Evolutionary conservation across 257 asterid species (phyloP), one percentile per base, ranked within the genome.

Genomic region (Plantago elongata): DNA sequence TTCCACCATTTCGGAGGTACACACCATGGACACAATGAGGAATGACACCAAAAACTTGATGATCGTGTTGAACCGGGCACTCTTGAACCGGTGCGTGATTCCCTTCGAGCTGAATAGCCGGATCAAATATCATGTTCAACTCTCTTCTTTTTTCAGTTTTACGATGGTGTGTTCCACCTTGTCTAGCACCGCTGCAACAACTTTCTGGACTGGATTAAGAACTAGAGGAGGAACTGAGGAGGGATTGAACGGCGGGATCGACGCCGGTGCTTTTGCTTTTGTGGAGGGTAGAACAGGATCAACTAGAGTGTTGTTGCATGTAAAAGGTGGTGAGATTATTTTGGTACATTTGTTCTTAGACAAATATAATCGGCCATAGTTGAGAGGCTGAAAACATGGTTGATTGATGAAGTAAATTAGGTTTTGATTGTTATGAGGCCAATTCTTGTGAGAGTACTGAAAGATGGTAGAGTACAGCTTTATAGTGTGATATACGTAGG

Each of bases 1-100:
- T 67, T 9, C 60, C 72, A 4, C 72, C 72, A 16, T 67, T 67
- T 9, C 72, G 30, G 4, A 67, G 34, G 45, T 67, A 67, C 9
- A 67, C 72, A 11, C 72, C 72, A 9, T 50, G 51, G 12, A 67
- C 50, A 30, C 58, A 38, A 0, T 50, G 27, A 0, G 72, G 66
- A 56, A 67, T 49, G n/a, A 7, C n/a, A 8, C 72, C 72, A 3
- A 27, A n/a, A 40, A 67, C 54, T 15, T 10, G 45, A 12, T 59
- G 65, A 9, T 42, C 11, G 38, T 22, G 47, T 12, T 3, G 9
- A 8, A 42, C 66, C 4, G 66, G 65, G 8, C n/a, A 42, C 44
- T 67, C 72, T 30, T 48, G 66, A 8, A 67, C 72, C 9, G 72
- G 64, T 7, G 64, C 38, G 45, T 27, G 40, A 12, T 66, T 66